Evolutionary conservation across 1,284 basidiomycete genomes (phyloP), one percentile per base, ranked within the genome.

Genomic region (Cutaneotrichosporon sp.): DNA sequence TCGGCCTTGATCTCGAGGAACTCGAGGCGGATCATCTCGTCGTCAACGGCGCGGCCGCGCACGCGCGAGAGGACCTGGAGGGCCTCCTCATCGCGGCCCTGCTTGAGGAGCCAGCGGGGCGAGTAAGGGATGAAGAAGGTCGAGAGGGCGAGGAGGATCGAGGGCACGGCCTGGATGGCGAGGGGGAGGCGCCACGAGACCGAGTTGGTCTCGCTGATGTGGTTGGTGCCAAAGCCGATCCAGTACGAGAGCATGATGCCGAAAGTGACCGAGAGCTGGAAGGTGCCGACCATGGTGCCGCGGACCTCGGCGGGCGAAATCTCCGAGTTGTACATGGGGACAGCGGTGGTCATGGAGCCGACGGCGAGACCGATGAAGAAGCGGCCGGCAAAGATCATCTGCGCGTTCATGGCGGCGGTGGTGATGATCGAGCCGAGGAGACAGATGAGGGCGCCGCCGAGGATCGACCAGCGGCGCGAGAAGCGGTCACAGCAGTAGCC

Each of bases 1-100:
- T 90, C 87, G 0, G 88, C 88, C 65, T 86, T 87, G 81, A 91
- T 89, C 76, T 90, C 89, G 85, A 90, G 79, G 76, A 85, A 90
- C 70, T 91, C 89, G 59, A 90, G 87, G 64, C 87, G 86, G 16
- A 91, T 85, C 16, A 89, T 74, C 46, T 88, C 86, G 27, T 84
- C 82, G 61, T 87, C 83, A 16, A 82, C 75, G 4, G 86, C 80
- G 27, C 86, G 79, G 8, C 81, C 72, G 42, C 89, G 85, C 9
- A 86, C 84, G 38, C 73, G 74, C 69, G 86, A 86, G 33, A 90
- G 82, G 10, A 89, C 86, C 11, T 71, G 69, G 22, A 89, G 79
- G 0, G 87, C 86, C 73, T 91, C 88, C 6, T 89, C 86, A 58
- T 90, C 85, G 29, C 83, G 85, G 0, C 87, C 87, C 22, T 87